These are phyloP conservation scores for Agaricus blazei DNA, from an alignment of 768 basidiomycete species.

Conservation along the genomic window DNA sequence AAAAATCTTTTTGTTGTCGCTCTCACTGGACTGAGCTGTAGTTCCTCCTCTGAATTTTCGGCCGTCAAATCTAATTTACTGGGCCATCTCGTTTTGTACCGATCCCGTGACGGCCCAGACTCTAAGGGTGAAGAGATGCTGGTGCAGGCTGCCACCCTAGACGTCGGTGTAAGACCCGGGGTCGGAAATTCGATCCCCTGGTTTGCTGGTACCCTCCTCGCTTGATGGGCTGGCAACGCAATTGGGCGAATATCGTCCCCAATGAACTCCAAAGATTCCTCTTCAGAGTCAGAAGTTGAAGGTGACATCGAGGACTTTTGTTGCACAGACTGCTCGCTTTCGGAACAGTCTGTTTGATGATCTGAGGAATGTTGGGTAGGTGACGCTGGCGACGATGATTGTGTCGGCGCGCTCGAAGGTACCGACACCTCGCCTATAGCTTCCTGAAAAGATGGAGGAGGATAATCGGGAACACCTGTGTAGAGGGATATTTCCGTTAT, in stretches of 20 bases:
- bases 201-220: slow-evolving; percentile 24
- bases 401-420: slow-evolving; percentile 18
- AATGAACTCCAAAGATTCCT: slow-evolving; percentile 46
- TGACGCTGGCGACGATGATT: slow-evolving; percentile 25
- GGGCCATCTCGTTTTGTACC: not conserved
- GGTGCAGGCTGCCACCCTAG: slow-evolving; percentile 1
- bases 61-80: slow-evolving; percentile 2
- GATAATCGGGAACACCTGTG: slow-evolving; percentile 54
- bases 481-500: slow-evolving; percentile 8
- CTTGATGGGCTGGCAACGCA: slow-evolving; percentile 32
- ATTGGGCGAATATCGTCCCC: slow-evolving; percentile 30
- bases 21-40: slow-evolving; percentile 9
- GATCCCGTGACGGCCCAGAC: not conserved
- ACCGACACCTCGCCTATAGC: slow-evolving; percentile 33
- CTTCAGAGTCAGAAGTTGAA: slow-evolving; percentile 40
- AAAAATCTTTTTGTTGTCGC: slow-evolving; percentile 32
- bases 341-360: slow-evolving; percentile 8
- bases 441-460: slow-evolving; percentile 74
- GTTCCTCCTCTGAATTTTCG: not conserved
- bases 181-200: slow-evolving; percentile 28
- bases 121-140: slow-evolving; percentile 1
- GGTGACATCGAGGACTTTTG: slow-evolving; percentile 11
- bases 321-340: not conserved
- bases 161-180: slow-evolving; percentile 13
- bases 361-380: not conserved